A percentile compares a stretch with the other conserved stretches of the same genome.
phyloP scores from a whole-genome alignment of 257 asterid species.

The Ocimum tenuiflorum region DNA sequence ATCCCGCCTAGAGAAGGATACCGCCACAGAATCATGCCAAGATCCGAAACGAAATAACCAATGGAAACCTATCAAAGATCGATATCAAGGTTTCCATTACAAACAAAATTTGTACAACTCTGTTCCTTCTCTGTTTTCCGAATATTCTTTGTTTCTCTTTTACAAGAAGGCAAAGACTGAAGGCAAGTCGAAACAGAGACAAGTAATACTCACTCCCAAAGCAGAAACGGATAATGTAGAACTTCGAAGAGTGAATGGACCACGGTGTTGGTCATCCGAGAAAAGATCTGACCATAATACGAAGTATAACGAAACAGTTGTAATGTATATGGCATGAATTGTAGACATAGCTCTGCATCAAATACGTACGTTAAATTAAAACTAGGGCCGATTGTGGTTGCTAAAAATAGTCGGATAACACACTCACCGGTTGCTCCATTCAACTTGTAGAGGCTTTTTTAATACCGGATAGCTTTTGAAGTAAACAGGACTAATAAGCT shows the following conservation, averaged over 20 bases:
- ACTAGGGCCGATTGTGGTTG: background rate
- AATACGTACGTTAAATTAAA: background rate
- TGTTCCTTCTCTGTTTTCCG: too few species aligned
- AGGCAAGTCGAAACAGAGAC: background rate
- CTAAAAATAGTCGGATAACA: background rate
- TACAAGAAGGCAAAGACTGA: too few species aligned
- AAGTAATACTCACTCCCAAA: conserved; percentile 54
- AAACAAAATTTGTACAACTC: too few species aligned
- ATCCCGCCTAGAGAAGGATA: conserved; percentile 76
- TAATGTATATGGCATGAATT: conserved; percentile 54
- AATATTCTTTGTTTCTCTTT: too few species aligned
- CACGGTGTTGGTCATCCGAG: conserved; percentile 27
- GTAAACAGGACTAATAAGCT: conserved; percentile 36
- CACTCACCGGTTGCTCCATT: conserved; percentile 81
- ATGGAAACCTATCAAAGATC: conserved; percentile 47
- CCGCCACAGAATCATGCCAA: conserved; percentile 74
- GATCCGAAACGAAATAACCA: conserved; percentile 73
- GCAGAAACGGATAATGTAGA: conserved; percentile 48
- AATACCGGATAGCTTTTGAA: conserved; percentile 57
- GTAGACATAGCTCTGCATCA: conserved; percentile 66
- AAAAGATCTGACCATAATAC: conserved; percentile 57
- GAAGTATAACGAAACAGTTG: conserved; percentile 49
- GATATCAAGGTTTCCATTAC: background rate
- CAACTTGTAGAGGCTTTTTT: conserved; percentile 47
- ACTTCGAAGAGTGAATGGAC: conserved; percentile 44